Conservation (phyloP, 2,329 filamentous ascomycete species). For the Bisporella sp. region DNA sequence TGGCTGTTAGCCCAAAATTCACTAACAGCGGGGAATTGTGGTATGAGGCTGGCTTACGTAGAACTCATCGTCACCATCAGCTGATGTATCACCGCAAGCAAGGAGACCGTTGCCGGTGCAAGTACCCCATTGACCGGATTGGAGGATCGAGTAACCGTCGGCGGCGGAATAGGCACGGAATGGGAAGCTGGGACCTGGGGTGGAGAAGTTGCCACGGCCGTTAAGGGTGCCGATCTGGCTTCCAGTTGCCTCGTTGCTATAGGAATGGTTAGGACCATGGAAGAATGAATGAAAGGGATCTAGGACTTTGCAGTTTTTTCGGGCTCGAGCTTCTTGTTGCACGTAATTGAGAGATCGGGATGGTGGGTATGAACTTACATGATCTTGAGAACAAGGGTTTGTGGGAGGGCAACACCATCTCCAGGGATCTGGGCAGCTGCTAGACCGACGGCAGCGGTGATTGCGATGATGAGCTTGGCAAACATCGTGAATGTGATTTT, state of each 20-base stretch:
- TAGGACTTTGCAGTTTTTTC: no score
- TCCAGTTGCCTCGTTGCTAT: constrained; percentile 1
- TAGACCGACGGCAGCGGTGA: not conserved
- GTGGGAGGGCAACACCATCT: no score
- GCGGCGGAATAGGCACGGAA: not conserved
- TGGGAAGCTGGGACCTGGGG: constrained; percentile 4
- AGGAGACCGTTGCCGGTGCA: no score
- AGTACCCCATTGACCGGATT: no score
- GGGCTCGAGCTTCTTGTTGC: no score
- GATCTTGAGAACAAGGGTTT: no score
- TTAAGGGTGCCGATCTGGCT: constrained; percentile 2
- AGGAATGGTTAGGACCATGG: not conserved
- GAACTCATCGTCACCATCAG: no score
- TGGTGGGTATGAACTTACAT: no score
- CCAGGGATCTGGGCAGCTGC: not conserved
- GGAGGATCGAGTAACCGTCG: not conserved
- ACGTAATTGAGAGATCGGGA: no score
- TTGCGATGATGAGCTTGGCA: not conserved
- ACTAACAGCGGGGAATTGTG: not conserved
- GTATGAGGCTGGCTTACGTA: not conserved
- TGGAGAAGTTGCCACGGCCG: constrained; percentile 8
- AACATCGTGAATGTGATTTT: not conserved
- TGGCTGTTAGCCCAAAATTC: not conserved
- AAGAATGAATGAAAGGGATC: not conserved
- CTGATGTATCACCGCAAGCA: no score